These are phyloP conservation scores for Petrea volubilis DNA, from an alignment of 257 asterid genomes.

Conservation along the genomic window DNA sequence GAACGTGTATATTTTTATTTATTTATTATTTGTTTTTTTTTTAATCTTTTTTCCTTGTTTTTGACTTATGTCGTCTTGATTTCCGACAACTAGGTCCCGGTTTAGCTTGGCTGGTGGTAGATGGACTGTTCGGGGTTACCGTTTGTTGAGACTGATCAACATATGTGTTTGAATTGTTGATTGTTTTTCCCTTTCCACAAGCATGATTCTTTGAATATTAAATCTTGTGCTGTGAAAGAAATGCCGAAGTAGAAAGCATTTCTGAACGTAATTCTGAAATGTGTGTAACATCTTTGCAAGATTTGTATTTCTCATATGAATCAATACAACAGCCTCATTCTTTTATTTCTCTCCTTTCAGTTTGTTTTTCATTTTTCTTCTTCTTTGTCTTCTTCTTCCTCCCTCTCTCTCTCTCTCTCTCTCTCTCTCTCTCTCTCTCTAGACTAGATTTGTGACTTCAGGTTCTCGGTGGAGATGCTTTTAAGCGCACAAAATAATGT, in stretches of 20 bases:
- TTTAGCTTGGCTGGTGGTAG: neutral
- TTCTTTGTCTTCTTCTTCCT: no score
- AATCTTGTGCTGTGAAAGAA: neutral
- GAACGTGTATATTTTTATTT: no score
- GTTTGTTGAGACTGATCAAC: neutral
- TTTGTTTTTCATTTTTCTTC: no score
- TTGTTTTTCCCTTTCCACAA: neutral
- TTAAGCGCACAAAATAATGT: neutral
- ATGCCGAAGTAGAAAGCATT: neutral
- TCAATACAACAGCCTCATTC: no score
- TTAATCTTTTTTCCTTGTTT: no score
- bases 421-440: no score
- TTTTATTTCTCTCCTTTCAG: no score
- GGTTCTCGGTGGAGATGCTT: neutral
- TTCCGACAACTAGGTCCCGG: conserved; percentile 3
- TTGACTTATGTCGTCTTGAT: neutral
- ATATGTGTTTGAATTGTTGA: neutral
- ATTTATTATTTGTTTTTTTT: no score
- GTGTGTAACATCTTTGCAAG: no score
- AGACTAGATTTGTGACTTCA: no score
- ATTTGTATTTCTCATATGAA: no score
- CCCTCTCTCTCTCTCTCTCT: no score
- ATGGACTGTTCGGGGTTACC: neutral
- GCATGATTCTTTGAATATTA: conserved; percentile 8
- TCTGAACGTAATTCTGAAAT: neutral